Evolutionary conservation across 116 monocot species (phyloP), one percentile per base, ranked within the genome.

Genomic region (Phalaenopsis hybrid): DNA sequence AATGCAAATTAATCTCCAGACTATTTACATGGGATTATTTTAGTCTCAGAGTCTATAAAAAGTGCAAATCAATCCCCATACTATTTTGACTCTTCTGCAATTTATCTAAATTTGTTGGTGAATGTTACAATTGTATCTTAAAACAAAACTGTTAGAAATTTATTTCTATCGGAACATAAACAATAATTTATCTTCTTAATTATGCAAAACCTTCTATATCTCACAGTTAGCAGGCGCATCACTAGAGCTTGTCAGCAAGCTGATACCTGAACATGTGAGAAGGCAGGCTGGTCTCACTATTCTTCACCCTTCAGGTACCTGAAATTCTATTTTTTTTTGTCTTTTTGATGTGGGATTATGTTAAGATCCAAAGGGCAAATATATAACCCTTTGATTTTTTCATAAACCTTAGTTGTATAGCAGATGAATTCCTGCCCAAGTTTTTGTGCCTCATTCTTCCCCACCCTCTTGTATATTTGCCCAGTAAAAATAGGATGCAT

Each of bases 241-340:
- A 51, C 88, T 89, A 6, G 95, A 92, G 55, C 87, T 95, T 48
- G 81, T 95, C 79, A 87, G 79, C 81, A 95, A 74, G 77, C 84
- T 92, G 49, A 88, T 95, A 44, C 92, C 95, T 5, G 91, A 95
- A 57, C 92, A 95, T 65, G 79, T 87, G 55, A 91, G 89, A 72
- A 81, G 91, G 52, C 95, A 91, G 78, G 50, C 77, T 80, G 85
- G 89, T 55, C 76, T 87, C 70, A 87, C 73, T 78, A 78, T 90
- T 63, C 31, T 82, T 57, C 86, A 90, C 76, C 73, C 82, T 49
- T 49, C 83, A 49, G 92, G 88, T 1, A 89, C 85, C 4, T 88
- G 77, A 79, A 3, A 20, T 18, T 1, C 17, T 21, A 61, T 31
- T 3, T 8, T 41, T 41, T 41, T 41, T 41, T 41, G 41, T 25